These are phyloP conservation scores for Dendrobium catenatum DNA, from an alignment of 106 monocot genomes.

Conservation along the genomic window DNA sequence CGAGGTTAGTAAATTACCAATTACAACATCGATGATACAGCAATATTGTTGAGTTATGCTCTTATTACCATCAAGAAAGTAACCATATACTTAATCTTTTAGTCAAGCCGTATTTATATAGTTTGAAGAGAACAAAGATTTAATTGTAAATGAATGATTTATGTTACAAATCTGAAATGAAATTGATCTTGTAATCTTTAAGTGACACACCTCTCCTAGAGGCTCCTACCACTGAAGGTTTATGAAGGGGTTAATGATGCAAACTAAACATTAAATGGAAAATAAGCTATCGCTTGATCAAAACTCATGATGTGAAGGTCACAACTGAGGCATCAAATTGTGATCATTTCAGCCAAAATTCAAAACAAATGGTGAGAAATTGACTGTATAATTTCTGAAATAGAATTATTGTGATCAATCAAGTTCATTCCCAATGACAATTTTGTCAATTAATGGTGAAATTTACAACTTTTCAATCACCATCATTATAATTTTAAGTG, in stretches of 20 bases:
- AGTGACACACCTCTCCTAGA: not conserved
- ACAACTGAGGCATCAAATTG: not conserved
- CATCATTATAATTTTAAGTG: not conserved
- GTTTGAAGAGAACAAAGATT: not conserved
- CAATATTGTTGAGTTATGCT: not conserved
- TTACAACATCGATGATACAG: not conserved
- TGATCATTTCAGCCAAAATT: not conserved
- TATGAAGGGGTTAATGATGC: not conserved
- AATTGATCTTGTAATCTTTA: no score
- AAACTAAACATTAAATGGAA: not conserved
- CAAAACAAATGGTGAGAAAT: not conserved
- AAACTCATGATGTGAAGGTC: not conserved
- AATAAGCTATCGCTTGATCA: not conserved
- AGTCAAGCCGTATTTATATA: not conserved
- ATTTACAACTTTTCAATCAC: not conserved
- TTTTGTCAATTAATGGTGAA: not conserved
- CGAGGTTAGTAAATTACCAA: not conserved
- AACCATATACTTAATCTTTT: not conserved
- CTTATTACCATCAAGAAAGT: not conserved
- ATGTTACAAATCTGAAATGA: not conserved
- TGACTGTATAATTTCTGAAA: not conserved
- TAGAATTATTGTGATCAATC: no score
- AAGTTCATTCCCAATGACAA: not conserved
- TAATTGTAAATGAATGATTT: not conserved
- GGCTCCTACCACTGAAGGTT: not conserved